phyloP scores from a whole-genome alignment of 805 yeast species.

The Spathaspora passalidarum region DNA sequence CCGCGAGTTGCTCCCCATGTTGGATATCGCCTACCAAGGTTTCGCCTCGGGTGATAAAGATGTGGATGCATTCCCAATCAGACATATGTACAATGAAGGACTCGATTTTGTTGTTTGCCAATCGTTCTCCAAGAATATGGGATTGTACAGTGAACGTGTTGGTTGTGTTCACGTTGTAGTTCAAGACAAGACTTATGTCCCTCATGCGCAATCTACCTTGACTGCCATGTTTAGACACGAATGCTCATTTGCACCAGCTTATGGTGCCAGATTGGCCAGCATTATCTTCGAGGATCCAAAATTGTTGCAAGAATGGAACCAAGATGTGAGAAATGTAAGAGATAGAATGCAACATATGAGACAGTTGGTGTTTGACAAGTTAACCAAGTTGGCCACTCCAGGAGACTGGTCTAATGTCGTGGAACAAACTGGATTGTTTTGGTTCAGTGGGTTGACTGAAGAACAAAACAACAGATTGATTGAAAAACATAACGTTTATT shows the following conservation, averaged over 20 bases:
- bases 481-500: conserved; percentile 36
- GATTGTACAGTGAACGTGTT: conserved; percentile 38
- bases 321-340: conserved; percentile 30
- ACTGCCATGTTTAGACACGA: conserved; percentile 35
- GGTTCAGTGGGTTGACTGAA: conserved; percentile 40
- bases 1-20: conserved; percentile 25
- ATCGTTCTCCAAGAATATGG: conserved; percentile 42
- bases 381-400: conserved; percentile 36
- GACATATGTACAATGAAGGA: conserved; percentile 27
- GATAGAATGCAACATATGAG: conserved; percentile 31
- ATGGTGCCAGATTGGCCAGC: conserved; percentile 42
- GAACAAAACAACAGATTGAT: conserved; percentile 31
- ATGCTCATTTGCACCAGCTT: conserved; percentile 46
- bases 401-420: conserved; percentile 40
- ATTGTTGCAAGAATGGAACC: conserved; percentile 30
- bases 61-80: conserved; percentile 43
- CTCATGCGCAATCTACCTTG: conserved; percentile 22
- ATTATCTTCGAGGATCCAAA: conserved; percentile 24
- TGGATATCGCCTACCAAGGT: conserved; percentile 44
- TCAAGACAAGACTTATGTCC: conserved; percentile 14
- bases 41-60: conserved; percentile 57
- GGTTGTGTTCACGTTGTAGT: conserved; percentile 35
- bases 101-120: conserved; percentile 44
- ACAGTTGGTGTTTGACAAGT: conserved; percentile 22
- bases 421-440: conserved; percentile 41